Evolutionary conservation across 345 rosid species (phyloP).

Genomic region (Euphorbia peplus): DNA sequence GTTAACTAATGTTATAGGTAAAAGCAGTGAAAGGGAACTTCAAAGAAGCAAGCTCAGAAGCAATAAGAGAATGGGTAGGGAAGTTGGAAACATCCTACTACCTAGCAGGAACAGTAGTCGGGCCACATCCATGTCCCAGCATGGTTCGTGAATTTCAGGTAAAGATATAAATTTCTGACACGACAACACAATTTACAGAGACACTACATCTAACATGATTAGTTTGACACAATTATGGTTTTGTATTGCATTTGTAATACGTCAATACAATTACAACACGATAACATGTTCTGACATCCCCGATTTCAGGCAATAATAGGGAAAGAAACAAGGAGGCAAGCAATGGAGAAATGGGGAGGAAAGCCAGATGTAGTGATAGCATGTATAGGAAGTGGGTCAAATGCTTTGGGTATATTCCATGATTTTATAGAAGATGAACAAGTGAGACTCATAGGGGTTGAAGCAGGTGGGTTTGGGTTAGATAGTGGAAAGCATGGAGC

Average conservation of each 20-base stretch:
- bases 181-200: not conserved
- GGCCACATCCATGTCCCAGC: slow-evolving; percentile 80
- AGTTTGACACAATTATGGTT: too few relatives aligned
- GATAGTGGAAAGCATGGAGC: slow-evolving; percentile 77
- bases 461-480: slow-evolving; percentile 78
- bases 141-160: slow-evolving; percentile 79
- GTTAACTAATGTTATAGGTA: slow-evolving; percentile 33
- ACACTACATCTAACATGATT: too few relatives aligned
- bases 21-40: slow-evolving; percentile 54
- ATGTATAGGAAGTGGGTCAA: slow-evolving; percentile 82
- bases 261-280: too few relatives aligned
- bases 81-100: slow-evolving; percentile 44
- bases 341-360: slow-evolving; percentile 78
- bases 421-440: slow-evolving; percentile 60
- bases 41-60: slow-evolving; percentile 73
- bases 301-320: slow-evolving; percentile 66
- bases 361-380: slow-evolving; percentile 79
- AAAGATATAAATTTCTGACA: too few relatives aligned
- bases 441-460: slow-evolving; percentile 74
- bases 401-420: slow-evolving; percentile 78
- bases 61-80: slow-evolving; percentile 62
- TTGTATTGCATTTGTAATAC: too few relatives aligned
- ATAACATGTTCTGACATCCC: too few relatives aligned
- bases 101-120: slow-evolving; percentile 62
- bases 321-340: slow-evolving; percentile 75